Evolutionary conservation across 2,329 filamentous ascomycete genomes (phyloP).

Genomic region (Ophiostoma sp.): DNA sequence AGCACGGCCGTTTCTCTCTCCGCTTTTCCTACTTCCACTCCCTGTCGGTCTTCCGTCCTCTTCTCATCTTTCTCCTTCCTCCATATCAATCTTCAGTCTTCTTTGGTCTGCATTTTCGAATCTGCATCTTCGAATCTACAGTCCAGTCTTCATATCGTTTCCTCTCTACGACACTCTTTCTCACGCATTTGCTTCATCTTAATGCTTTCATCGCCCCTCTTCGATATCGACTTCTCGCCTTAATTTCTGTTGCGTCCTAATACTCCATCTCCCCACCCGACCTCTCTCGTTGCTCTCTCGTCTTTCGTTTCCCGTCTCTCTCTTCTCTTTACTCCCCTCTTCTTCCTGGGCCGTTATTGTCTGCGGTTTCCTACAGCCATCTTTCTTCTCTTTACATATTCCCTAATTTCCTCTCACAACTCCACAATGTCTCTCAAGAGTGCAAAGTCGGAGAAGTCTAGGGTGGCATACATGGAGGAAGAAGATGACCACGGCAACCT

Average conservation of each 20-base stretch:
- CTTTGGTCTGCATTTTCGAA: not conserved
- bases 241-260: constrained; percentile 9
- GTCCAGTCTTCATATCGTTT: not conserved
- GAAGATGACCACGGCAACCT: constrained; percentile 46
- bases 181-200: not conserved
- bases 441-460: constrained; percentile 27
- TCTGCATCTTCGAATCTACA: not conserved
- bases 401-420: not conserved
- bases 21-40: constrained; percentile 9
- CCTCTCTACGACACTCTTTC: not conserved
- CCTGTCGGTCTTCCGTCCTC: not conserved
- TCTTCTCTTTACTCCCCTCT: not conserved
- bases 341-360: no score
- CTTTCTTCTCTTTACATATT: no score
- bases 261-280: constrained; percentile 7
- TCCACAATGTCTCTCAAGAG: constrained; percentile 41
- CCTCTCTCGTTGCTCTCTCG: not conserved
- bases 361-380: not conserved
- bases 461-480: constrained; percentile 47
- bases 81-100: not conserved
- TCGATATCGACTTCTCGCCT: not conserved
- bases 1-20: constrained; percentile 17
- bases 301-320: not conserved
- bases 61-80: constrained; percentile 14
- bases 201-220: not conserved